Percentiles rank a stretch among this genome's conserved stretches.
Conservation (phyloP, 305 asterid species). For the Fraxinus albicans region DNA sequence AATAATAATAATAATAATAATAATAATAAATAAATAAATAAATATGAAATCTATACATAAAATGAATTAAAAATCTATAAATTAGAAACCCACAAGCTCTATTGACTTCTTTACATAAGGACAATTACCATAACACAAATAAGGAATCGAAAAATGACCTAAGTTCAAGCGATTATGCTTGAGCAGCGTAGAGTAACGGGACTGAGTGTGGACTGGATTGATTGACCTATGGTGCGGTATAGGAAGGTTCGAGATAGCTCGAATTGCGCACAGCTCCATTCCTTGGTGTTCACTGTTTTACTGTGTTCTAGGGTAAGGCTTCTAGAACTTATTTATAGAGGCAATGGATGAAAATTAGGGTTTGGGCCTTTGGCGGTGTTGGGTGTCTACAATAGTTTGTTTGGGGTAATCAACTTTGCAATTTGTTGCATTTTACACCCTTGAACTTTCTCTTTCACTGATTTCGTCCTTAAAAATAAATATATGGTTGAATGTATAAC, state of each 20-base stretch:
- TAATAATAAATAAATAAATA: too few species aligned
- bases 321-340: neutral
- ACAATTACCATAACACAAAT: neutral
- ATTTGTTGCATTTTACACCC: neutral
- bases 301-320: neutral
- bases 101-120: neutral
- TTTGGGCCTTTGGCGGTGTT: neutral
- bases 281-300: neutral
- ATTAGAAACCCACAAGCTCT: neutral
- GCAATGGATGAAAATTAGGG: neutral
- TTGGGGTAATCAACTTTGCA: neutral
- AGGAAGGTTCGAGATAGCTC: conserved; percentile 19
- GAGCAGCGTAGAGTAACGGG: conserved; percentile 8
- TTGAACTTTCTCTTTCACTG: neutral
- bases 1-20: neutral
- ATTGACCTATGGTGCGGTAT: neutral
- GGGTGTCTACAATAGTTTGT: neutral
- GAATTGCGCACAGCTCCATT: conserved; percentile 40
- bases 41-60: neutral
- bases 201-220: neutral
- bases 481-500: too few species aligned
- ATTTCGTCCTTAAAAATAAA: neutral
- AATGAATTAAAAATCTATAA: neutral
- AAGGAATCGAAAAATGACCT: conserved; percentile 18
- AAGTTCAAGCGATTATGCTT: conserved; percentile 19